Evolutionary conservation across 306 rosid genomes (phyloP), one percentile per base, ranked within the genome.

Genomic region (Cyamopsis tetragonoloba): DNA sequence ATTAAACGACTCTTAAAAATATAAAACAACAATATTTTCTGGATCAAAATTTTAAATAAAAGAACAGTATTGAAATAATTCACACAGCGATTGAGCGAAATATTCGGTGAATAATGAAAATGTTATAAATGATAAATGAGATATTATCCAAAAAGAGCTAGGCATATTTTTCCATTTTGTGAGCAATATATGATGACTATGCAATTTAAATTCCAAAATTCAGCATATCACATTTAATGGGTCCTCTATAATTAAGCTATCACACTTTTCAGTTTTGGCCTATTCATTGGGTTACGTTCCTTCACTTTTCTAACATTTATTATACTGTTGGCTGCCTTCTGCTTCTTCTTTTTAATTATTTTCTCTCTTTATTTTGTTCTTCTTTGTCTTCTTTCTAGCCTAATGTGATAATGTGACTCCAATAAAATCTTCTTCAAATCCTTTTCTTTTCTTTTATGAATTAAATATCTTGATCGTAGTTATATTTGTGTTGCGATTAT

Each of bases 61-160:
- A n/a, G n/a, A n/a, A n/a, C n/a, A n/a, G n/a, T n/a, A n/a, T n/a
- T n/a, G n/a, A n/a, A n/a, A n/a, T n/a, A n/a, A n/a, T n/a, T n/a
- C n/a, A n/a, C n/a, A n/a, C n/a, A n/a, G n/a, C n/a, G n/a, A n/a
- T n/a, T n/a, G n/a, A 68, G 26, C 75, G 14, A 58, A 72, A 65
- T 26, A 48, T 57, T 78, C 74, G 78, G 82, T 20, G 10, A 34
- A 37, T 71, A 66, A 66, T 13, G 28, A 62, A 75, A n/a, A n/a
- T n/a, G n/a, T n/a, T n/a, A n/a, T n/a, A 47, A 18, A 9, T 13
- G 30, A 64, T 32, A 18, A 28, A 32, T 66, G 22, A 20, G 4
- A 47, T 0, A n/a, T n/a, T n/a, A n/a, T n/a, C n/a, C n/a, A n/a
- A n/a, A n/a, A n/a, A n/a, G n/a, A n/a, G n/a, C n/a, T n/a, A n/a